A percentile compares a stretch with the other conserved stretches of the same genome.
Evolutionary conservation across 73 alveolate species (phyloP).

Genomic region (Tetrahymena malaccensis): DNA sequence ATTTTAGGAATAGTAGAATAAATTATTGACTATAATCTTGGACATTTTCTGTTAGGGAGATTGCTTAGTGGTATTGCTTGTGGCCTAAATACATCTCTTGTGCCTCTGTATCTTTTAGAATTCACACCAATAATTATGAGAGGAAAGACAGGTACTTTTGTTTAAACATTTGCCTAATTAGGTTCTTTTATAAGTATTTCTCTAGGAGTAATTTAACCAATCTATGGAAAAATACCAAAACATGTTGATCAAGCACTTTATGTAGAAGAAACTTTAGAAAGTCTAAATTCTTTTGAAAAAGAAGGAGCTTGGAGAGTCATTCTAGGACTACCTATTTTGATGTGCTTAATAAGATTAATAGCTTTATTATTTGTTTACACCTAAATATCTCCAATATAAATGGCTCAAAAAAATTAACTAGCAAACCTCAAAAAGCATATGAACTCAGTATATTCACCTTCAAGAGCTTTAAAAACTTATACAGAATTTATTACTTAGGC

Average conservation of each 20-base stretch:
- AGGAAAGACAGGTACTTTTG: background rate
- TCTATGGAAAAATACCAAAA: background rate
- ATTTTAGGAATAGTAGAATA: background rate
- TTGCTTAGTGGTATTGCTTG: background rate
- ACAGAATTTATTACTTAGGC: background rate
- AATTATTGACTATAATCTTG: background rate
- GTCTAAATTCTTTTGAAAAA: background rate
- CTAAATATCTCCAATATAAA: background rate
- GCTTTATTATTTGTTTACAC: background rate
- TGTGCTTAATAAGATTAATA: background rate
- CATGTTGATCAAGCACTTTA: background rate
- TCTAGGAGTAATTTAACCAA: background rate
- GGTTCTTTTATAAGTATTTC: background rate
- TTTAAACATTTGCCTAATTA: background rate
- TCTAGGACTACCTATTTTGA: background rate
- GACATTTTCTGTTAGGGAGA: background rate
- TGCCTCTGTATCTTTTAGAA: background rate
- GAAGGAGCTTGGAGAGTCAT: background rate
- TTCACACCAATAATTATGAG: background rate
- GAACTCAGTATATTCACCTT: background rate
- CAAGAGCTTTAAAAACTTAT: background rate
- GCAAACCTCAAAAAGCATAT: background rate
- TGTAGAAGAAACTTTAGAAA: background rate
- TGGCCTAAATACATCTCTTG: background rate
- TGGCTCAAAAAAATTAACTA: background rate